These are phyloP conservation scores for Fragaria nilgerrensis DNA, from an alignment of 306 rosid genomes.

Conservation along the genomic window DNA sequence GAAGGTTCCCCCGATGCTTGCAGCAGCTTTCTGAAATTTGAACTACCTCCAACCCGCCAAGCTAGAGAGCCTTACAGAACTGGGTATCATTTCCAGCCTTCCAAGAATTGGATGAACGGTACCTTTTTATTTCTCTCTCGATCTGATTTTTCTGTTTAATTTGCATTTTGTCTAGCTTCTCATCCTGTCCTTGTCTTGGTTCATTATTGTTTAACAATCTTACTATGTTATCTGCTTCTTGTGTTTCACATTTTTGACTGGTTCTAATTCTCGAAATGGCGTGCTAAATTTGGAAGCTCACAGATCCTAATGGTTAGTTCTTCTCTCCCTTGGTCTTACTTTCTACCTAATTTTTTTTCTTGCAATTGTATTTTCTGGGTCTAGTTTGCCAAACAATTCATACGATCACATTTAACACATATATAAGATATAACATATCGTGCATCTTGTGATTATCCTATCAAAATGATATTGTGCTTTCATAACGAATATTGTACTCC, in stretches of 20 bases:
- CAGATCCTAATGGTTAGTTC: conserved; percentile 3
- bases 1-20: conserved; percentile 58
- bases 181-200: not conserved
- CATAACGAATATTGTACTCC: too few relatives aligned
- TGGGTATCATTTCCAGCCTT: conserved; percentile 79
- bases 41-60: conserved; percentile 7
- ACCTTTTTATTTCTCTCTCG: not conserved
- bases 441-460: too few relatives aligned
- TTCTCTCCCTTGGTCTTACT: not conserved
- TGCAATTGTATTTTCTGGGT: not conserved
- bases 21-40: conserved; percentile 23
- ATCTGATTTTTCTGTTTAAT: too few relatives aligned
- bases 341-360: too few relatives aligned
- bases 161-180: not conserved
- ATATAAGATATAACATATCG: too few relatives aligned
- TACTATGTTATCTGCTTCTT: not conserved
- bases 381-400: not conserved
- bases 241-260: not conserved
- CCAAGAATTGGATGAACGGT: conserved; percentile 86
- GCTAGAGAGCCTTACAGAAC: conserved; percentile 61
- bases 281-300: not conserved
- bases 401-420: too few relatives aligned
- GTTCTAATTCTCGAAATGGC: not conserved
- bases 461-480: too few relatives aligned
- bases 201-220: not conserved